Conservation (phyloP, 768 basidiomycete species). For the Sporobolomyces roseus region DNA sequence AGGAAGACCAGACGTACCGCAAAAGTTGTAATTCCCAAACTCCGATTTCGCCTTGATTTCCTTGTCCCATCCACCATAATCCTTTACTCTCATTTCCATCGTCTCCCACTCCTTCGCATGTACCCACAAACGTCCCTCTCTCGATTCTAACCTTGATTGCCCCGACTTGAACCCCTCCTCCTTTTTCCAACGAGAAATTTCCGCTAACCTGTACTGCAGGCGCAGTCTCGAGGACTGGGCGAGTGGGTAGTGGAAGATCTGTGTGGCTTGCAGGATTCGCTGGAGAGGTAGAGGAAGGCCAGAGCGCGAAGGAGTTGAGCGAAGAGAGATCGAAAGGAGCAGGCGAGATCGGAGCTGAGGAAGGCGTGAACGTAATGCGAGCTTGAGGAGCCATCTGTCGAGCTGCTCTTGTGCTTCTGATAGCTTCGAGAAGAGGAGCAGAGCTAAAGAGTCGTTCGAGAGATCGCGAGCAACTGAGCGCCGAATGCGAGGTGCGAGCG, state of each 20-base stretch:
- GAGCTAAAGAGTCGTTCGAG: too few relatives aligned
- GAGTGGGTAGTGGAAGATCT: too few relatives aligned
- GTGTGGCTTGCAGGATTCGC: too few relatives aligned
- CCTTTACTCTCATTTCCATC: neutral
- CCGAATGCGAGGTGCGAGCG: too few relatives aligned
- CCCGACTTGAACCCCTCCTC: slow-evolving; percentile 9
- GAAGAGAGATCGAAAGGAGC: neutral
- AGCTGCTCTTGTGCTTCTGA: too few relatives aligned
- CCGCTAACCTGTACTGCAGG: neutral
- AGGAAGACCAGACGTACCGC: neutral
- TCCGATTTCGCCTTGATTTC: neutral
- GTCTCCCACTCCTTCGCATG: neutral
- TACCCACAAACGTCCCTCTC: neutral
- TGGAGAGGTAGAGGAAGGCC: too few relatives aligned
- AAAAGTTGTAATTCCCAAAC: neutral
- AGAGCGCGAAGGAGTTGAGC: neutral
- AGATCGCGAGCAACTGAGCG: too few relatives aligned
- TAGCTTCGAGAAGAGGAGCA: too few relatives aligned
- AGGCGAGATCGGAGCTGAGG: neutral
- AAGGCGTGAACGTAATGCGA: neutral
- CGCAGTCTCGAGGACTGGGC: too few relatives aligned
- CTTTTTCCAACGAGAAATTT: neutral
- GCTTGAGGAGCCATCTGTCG: slow-evolving; percentile 14
- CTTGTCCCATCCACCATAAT: neutral
- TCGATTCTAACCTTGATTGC: neutral